These are phyloP conservation scores for Heritiera littoralis DNA, from an alignment of 345 rosid species.

Conservation along the genomic window DNA sequence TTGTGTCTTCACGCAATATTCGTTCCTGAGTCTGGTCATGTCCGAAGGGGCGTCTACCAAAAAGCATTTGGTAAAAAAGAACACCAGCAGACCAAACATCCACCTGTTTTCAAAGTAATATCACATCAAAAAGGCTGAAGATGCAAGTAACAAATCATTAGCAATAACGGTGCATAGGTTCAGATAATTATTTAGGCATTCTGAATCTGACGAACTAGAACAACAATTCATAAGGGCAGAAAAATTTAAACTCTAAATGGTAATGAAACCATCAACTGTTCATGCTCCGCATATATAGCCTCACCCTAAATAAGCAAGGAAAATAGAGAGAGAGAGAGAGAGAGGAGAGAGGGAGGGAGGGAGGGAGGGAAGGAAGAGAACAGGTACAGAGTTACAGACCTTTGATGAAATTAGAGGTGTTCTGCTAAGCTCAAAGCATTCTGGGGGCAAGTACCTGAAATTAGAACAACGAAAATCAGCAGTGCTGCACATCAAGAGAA, in stretches of 20 bases:
- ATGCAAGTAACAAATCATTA: no score
- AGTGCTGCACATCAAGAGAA: not conserved
- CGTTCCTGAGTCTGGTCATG: constrained; percentile 97
- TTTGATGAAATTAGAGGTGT: constrained; percentile 95
- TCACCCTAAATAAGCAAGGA: not conserved
- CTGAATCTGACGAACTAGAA: not conserved
- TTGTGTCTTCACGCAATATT: constrained; percentile 91
- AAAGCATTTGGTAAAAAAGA: constrained; percentile 91
- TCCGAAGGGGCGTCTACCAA: constrained; percentile 94
- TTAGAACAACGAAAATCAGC: constrained; percentile 15
- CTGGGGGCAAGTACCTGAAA: constrained; percentile 95
- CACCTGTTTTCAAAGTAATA: constrained; percentile 50
- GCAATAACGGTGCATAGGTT: not conserved
- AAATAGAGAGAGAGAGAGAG: not conserved
- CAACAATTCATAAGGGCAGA: not conserved
- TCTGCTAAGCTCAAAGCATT: constrained; percentile 93
- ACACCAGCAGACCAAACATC: constrained; percentile 99
- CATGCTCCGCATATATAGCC: not conserved
- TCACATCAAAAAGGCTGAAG: no score
- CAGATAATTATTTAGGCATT: not conserved
- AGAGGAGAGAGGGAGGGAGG: no score
- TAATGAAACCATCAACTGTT: not conserved
- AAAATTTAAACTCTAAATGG: not conserved
- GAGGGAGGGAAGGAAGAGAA: not conserved
- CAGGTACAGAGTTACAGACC: constrained; percentile 44